Evolutionary conservation across 495 filamentous ascomycete genomes (phyloP).

Genomic region (Terfezia claveryi): DNA sequence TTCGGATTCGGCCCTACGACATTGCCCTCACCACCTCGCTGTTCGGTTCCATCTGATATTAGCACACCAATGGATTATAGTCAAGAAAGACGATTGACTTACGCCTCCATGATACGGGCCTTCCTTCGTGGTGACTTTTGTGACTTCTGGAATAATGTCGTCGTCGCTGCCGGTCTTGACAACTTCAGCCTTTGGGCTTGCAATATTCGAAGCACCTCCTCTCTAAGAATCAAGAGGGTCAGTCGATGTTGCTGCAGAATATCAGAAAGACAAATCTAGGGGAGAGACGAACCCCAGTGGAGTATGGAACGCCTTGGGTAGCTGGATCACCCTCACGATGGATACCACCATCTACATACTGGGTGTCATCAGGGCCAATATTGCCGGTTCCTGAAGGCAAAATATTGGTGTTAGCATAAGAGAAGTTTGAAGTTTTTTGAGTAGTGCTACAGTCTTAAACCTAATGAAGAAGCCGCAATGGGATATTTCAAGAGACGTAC

Average conservation of each 20-base stretch:
- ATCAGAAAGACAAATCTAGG: not conserved
- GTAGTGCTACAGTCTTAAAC: too few species aligned
- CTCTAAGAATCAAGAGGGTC: slow-evolving; percentile 4
- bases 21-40: not conserved
- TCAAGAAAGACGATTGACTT: not conserved
- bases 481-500: too few species aligned
- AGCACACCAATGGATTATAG: not conserved
- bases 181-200: slow-evolving; percentile 5
- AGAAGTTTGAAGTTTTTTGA: too few species aligned
- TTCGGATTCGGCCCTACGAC: not conserved
- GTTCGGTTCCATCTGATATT: not conserved
- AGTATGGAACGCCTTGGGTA: slow-evolving; percentile 11
- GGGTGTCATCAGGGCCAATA: slow-evolving; percentile 12
- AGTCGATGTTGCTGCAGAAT: not conserved
- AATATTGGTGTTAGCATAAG: not conserved
- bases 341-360: slow-evolving; percentile 17
- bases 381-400: slow-evolving; percentile 12
- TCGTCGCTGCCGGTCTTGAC: slow-evolving; percentile 10
- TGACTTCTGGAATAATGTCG: slow-evolving; percentile 14
- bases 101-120: slow-evolving; percentile 14
- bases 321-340: slow-evolving; percentile 13
- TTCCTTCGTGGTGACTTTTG: slow-evolving; percentile 6
- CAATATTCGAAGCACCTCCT: slow-evolving; percentile 17
- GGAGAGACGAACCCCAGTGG: slow-evolving; percentile 13
- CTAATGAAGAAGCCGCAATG: too few species aligned